Evolutionary conservation across 768 basidiomycete species (phyloP).

Genomic region (Tricholoma furcatifolium): DNA sequence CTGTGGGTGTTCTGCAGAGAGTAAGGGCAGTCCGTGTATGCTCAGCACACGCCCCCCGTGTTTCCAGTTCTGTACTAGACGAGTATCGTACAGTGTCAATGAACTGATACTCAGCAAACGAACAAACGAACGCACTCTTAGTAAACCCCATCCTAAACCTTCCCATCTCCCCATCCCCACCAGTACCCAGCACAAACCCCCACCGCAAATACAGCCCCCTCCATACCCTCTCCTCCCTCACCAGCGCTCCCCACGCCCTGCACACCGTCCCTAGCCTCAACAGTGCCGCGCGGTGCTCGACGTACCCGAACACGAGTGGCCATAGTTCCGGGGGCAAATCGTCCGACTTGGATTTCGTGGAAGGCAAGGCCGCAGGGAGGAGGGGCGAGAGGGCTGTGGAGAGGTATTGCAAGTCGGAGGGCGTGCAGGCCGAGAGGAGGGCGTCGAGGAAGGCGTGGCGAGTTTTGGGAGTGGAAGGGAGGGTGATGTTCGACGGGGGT

Average conservation of each 20-base stretch:
- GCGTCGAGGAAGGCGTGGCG: constrained; percentile 1
- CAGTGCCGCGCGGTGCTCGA: constrained; percentile 75
- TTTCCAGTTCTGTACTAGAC: constrained; percentile 76
- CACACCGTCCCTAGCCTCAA: constrained; percentile 70
- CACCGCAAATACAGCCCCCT: constrained; percentile 64
- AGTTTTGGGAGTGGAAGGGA: not conserved
- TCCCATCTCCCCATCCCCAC: constrained; percentile 41
- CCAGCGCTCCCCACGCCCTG: constrained; percentile 65
- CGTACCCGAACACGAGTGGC: constrained; percentile 70
- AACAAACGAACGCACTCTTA: constrained; percentile 49
- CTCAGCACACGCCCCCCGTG: constrained; percentile 69
- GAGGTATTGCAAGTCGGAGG: constrained; percentile 58
- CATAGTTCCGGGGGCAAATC: constrained; percentile 64
- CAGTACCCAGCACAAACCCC: constrained; percentile 41
- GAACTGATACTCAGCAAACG: not conserved
- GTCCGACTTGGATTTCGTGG: constrained; percentile 42
- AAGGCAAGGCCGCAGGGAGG: constrained; percentile 27
- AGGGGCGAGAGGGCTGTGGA: constrained; percentile 63
- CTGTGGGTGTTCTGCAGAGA: constrained; percentile 58
- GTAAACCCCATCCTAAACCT: constrained; percentile 75
- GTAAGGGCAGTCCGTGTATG: constrained; percentile 69
- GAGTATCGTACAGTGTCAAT: not conserved
- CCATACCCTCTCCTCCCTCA: constrained; percentile 81
- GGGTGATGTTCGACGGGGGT: too few species aligned
- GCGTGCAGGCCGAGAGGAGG: constrained; percentile 12